Conservation (phyloP, 306 rosid species). For the Pterocarpus santalinus region DNA sequence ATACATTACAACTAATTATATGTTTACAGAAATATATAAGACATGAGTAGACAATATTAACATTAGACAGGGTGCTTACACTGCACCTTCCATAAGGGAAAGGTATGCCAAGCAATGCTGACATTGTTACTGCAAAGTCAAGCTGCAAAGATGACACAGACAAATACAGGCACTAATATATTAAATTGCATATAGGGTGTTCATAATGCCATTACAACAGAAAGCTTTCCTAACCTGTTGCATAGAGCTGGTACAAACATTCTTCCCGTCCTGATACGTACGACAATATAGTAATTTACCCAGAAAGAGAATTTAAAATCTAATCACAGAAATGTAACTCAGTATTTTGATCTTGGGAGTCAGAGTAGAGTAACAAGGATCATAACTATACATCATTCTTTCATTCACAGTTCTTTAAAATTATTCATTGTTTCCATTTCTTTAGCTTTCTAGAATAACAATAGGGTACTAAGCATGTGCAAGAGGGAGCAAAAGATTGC, state of each 20-base stretch:
- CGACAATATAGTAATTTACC: conserved; percentile 30
- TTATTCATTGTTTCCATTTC: conserved; percentile 16
- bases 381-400: background rate
- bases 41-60: conserved; percentile 33
- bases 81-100: conserved; percentile 99
- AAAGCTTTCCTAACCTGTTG: conserved; percentile 80
- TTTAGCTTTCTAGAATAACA: conserved; percentile 24
- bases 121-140: conserved; percentile 92
- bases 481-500: conserved; percentile 38
- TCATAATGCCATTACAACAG: conserved; percentile 25
- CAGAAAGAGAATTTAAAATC: conserved; percentile 22
- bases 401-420: conserved; percentile 20
- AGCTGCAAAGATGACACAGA: conserved; percentile 72
- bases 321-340: conserved; percentile 8
- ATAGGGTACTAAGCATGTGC: conserved; percentile 24
- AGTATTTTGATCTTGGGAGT: conserved; percentile 27
- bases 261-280: conserved; percentile 70
- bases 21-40: conserved; percentile 28
- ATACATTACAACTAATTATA: background rate
- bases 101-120: conserved; percentile 91
- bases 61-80: conserved; percentile 70
- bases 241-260: conserved; percentile 71
- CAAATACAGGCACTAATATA: conserved; percentile 44
- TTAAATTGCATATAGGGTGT: conserved; percentile 14
- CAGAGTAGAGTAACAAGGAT: conserved; percentile 30